Conservation (phyloP, 176 grass and related monocot genomes). For the Carex scoparia region DNA sequence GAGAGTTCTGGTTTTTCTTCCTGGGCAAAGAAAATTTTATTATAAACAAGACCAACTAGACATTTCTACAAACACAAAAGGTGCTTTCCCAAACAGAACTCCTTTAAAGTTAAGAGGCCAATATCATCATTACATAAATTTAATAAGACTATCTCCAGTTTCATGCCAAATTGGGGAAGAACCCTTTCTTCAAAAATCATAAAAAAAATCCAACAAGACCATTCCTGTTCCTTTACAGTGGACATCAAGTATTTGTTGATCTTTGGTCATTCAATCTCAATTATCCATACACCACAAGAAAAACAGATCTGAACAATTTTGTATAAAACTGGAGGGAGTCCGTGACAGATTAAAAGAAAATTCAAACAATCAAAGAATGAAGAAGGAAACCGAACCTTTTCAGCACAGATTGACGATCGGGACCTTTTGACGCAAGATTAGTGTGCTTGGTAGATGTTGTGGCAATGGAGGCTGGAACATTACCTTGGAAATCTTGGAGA, state of each 20-base stretch:
- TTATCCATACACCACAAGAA: neutral
- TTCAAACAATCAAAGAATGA: neutral
- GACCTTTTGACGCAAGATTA: constrained; percentile 26
- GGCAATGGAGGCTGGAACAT: constrained; percentile 27
- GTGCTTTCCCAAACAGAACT: neutral
- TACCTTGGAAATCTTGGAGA: constrained; percentile 45
- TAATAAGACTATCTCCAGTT: neutral
- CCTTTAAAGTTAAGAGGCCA: no score
- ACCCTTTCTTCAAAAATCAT: neutral
- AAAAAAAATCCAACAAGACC: neutral
- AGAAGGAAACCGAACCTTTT: constrained; percentile 26
- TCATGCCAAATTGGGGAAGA: neutral
- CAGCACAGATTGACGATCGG: constrained; percentile 74
- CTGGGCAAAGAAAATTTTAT: neutral
- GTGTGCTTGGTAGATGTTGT: constrained; percentile 35
- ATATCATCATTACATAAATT: no score
- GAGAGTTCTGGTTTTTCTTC: neutral
- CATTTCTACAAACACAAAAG: neutral
- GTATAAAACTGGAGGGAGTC: neutral
- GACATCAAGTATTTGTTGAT: neutral
- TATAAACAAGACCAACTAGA: neutral
- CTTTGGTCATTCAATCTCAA: neutral
- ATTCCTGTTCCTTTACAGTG: neutral
- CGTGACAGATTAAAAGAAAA: neutral
- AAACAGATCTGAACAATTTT: neutral